These are phyloP conservation scores for Trichophyton mentagrophytes DNA, from an alignment of 2,329 filamentous ascomycete species.

Conservation along the genomic window DNA sequence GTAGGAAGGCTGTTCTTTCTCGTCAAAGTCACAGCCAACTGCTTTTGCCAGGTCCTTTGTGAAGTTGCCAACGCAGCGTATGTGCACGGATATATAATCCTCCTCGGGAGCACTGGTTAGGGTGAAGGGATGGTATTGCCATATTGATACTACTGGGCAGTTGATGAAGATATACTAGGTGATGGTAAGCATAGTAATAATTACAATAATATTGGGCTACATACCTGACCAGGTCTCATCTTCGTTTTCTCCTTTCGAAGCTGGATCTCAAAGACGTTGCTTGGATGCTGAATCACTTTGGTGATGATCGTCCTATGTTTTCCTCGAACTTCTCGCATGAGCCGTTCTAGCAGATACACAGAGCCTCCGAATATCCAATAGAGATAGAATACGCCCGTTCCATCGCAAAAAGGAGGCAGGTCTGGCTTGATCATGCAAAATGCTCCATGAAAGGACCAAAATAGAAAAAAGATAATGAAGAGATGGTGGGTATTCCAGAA, in stretches of 20 bases:
- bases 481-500: slow-evolving; percentile 89
- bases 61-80: slow-evolving; percentile 73
- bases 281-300: slow-evolving; percentile 80
- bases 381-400: slow-evolving; percentile 74
- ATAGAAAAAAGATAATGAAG: slow-evolving; percentile 77
- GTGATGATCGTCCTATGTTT: slow-evolving; percentile 75
- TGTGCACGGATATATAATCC: slow-evolving; percentile 78
- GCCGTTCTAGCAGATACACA: slow-evolving; percentile 64
- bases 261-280: slow-evolving; percentile 80
- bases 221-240: slow-evolving; percentile 58
- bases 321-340: slow-evolving; percentile 65
- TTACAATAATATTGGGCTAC: background rate
- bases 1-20: slow-evolving; percentile 4
- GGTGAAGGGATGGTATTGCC: slow-evolving; percentile 83
- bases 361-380: slow-evolving; percentile 81
- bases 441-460: slow-evolving; percentile 80
- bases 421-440: slow-evolving; percentile 88
- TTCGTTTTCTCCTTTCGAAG: slow-evolving; percentile 83
- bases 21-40: slow-evolving; percentile 61
- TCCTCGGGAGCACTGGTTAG: slow-evolving; percentile 78
- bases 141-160: slow-evolving; percentile 72
- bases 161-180: slow-evolving; percentile 69
- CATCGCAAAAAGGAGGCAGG: slow-evolving; percentile 56
- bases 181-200: slow-evolving; percentile 6
- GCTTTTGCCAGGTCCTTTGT: slow-evolving; percentile 56